A percentile compares a stretch with the other conserved stretches of the same genome.
phyloP scores from a whole-genome alignment of 495 filamentous ascomycete genomes.

The Neurospora sp. region DNA sequence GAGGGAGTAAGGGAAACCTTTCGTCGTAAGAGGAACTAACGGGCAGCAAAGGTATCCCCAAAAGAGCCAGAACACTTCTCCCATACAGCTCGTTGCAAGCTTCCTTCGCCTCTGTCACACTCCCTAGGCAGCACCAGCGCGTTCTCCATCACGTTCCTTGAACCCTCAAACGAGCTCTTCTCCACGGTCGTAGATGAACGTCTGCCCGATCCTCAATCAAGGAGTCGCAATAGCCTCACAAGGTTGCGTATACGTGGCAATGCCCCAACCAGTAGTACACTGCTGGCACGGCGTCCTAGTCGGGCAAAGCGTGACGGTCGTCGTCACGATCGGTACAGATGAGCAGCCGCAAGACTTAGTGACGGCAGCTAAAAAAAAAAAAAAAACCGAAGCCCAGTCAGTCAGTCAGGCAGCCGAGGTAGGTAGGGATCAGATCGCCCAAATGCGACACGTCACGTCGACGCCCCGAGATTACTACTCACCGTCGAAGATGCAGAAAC shows the following conservation, averaged over 20 bases:
- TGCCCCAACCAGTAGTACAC: constrained; percentile 9
- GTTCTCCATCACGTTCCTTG: not conserved
- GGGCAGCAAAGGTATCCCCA: too few relatives aligned
- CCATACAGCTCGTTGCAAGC: too few relatives aligned
- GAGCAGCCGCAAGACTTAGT: constrained; percentile 15
- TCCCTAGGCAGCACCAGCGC: not conserved
- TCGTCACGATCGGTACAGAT: constrained; percentile 5
- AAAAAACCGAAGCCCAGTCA: too few relatives aligned
- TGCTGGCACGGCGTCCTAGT: constrained; percentile 9
- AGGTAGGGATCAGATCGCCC: too few relatives aligned
- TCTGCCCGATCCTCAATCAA: not conserved
- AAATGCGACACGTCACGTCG: too few relatives aligned
- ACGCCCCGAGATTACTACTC: not conserved
- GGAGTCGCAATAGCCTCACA: not conserved
- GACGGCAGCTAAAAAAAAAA: constrained; percentile 1
- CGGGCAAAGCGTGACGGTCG: constrained; percentile 14
- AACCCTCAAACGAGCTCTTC: too few relatives aligned
- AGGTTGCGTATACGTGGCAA: not conserved
- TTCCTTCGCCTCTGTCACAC: too few relatives aligned
- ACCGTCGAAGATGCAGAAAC: constrained; percentile 6
- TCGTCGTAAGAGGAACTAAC: too few relatives aligned
- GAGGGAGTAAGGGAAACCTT: too few relatives aligned
- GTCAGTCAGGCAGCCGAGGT: too few relatives aligned
- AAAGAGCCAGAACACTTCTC: too few relatives aligned
- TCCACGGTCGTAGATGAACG: too few relatives aligned